Evolutionary conservation across 2,329 filamentous ascomycete genomes (phyloP).

Genomic region (Cordyceps pruinosa): DNA sequence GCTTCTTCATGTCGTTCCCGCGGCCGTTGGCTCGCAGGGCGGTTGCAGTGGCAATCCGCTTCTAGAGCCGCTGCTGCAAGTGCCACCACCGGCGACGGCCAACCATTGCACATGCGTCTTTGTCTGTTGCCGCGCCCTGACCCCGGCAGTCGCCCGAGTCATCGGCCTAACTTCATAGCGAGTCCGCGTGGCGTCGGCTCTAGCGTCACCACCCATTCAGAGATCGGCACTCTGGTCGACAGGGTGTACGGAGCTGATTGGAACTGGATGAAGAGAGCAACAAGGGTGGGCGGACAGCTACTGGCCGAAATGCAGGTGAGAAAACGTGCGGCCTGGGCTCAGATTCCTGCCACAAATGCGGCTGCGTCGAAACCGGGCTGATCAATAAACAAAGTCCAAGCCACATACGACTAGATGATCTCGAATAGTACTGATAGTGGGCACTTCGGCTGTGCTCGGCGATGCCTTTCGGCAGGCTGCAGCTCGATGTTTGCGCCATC

Average conservation of each 20-base stretch:
- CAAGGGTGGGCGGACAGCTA: not conserved
- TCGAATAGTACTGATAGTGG: not conserved
- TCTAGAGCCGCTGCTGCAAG: not conserved
- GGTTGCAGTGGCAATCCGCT: not conserved
- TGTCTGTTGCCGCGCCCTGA: not conserved
- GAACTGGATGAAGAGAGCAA: not conserved
- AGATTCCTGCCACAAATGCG: not conserved
- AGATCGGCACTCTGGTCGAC: not conserved
- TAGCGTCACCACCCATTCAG: not conserved
- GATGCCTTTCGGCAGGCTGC: not conserved
- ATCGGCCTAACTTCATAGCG: not conserved
- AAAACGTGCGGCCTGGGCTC: not conserved
- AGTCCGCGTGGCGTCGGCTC: not conserved
- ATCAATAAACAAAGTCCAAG: not conserved
- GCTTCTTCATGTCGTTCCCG: too few species aligned
- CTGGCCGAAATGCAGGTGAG: not conserved
- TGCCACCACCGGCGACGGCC: not conserved
- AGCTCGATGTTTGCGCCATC: not conserved
- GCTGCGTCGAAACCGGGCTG: not conserved
- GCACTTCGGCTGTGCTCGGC: not conserved
- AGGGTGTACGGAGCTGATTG: constrained; percentile 4
- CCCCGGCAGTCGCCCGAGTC: not conserved
- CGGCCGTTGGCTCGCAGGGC: not conserved
- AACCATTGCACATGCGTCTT: not conserved
- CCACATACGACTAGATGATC: not conserved